A percentile compares a stretch with the other conserved stretches of the same genome.
These are phyloP conservation scores for Arachis stenosperma DNA, from an alignment of 306 rosid species.

Conservation along the genomic window DNA sequence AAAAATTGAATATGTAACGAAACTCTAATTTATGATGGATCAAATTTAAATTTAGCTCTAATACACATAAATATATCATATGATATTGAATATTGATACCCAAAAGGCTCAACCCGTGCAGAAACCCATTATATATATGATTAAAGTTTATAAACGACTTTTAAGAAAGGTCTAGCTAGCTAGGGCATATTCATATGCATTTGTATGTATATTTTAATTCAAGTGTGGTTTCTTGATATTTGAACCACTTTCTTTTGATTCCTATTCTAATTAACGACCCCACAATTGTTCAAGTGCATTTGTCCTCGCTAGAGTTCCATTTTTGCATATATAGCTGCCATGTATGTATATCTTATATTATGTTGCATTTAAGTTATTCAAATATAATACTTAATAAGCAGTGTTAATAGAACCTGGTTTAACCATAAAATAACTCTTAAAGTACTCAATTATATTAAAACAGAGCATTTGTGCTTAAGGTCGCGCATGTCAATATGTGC, in stretches of 20 bases:
- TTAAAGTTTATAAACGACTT: constrained; percentile 24
- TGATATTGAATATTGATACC: constrained; percentile 4
- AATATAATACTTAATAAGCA: neutral
- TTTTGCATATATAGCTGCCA: constrained; percentile 3
- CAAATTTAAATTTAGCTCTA: too few species aligned
- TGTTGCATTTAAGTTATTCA: neutral
- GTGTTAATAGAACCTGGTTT: constrained; percentile 25
- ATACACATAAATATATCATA: too few species aligned
- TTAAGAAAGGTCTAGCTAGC: constrained; percentile 16
- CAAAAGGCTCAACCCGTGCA: constrained; percentile 45
- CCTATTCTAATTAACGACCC: constrained; percentile 34
- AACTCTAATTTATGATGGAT: neutral
- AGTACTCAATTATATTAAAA: neutral
- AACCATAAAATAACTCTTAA: neutral
- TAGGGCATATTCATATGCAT: constrained; percentile 20
- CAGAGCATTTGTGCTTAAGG: constrained; percentile 29
- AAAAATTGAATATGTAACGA: too few species aligned
- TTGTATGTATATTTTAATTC: constrained; percentile 34
- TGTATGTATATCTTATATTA: neutral
- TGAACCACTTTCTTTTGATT: constrained; percentile 47
- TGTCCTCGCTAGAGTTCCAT: constrained; percentile 43
- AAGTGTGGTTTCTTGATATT: constrained; percentile 45
- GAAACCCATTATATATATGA: constrained; percentile 22
- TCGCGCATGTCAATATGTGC: constrained; percentile 13
- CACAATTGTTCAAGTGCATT: constrained; percentile 49